Conservation (phyloP, 441 rosid species). For the Gossypium schwendimanii region DNA sequence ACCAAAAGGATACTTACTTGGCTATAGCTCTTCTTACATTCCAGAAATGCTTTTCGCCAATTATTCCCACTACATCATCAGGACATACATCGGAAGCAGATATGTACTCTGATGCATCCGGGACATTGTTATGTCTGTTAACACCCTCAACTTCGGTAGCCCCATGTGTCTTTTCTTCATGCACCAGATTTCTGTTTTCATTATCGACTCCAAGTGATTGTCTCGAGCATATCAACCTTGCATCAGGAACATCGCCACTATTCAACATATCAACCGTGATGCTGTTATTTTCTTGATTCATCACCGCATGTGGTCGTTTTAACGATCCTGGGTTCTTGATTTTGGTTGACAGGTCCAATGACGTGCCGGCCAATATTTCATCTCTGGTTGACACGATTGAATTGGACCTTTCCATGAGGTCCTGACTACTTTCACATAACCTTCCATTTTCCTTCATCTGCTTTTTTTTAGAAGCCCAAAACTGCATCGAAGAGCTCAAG, state of each 20-base stretch:
- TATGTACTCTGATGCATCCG: slow-evolving; percentile 22
- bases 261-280: slow-evolving; percentile 16
- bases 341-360: slow-evolving; percentile 14
- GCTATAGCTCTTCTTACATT: slow-evolving; percentile 43
- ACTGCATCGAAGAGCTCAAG: slow-evolving; percentile 29
- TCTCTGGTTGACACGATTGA: slow-evolving; percentile 16
- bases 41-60: slow-evolving; percentile 48
- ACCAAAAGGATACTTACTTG: slow-evolving; percentile 33
- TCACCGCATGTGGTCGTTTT: slow-evolving; percentile 28
- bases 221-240: slow-evolving; percentile 17
- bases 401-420: slow-evolving; percentile 17
- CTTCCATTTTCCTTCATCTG: slow-evolving; percentile 23
- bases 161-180: slow-evolving; percentile 12
- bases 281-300: slow-evolving; percentile 22
- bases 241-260: neutral
- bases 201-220: slow-evolving; percentile 20
- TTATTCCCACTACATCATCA: slow-evolving; percentile 35
- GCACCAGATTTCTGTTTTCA: slow-evolving; percentile 22
- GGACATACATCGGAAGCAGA: slow-evolving; percentile 31
- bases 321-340: slow-evolving; percentile 19
- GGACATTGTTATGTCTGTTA: slow-evolving; percentile 14
- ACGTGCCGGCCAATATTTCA: slow-evolving; percentile 18
- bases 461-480: slow-evolving; percentile 24
- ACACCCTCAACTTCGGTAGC: slow-evolving; percentile 8
- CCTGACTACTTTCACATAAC: slow-evolving; percentile 9